Percentiles rank a stretch among this genome's conserved stretches.
These are phyloP conservation scores for Oemleria cerasiformis DNA, from an alignment of 306 rosid genomes.

Conservation along the genomic window DNA sequence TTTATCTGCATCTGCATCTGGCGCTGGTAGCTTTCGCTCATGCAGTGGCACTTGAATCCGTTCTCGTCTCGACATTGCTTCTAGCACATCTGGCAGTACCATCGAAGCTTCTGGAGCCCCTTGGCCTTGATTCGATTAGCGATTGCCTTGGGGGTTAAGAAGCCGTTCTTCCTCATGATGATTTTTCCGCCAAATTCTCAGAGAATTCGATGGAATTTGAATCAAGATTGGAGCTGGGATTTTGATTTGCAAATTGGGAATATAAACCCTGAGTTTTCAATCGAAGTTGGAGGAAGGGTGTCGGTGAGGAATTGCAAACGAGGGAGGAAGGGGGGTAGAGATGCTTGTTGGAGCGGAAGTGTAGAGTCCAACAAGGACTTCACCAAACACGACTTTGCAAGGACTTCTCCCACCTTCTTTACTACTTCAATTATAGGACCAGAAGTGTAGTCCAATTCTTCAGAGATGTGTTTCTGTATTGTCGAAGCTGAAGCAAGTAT, in stretches of 20 bases:
- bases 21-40: conserved; percentile 95
- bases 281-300: no score
- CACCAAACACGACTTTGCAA: conserved; percentile 82
- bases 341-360: no score
- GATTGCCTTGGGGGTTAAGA: conserved; percentile 84
- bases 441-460: conserved; percentile 64
- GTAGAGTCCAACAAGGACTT: no score
- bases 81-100: conserved; percentile 99
- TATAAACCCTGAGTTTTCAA: not conserved
- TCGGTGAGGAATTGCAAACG: no score
- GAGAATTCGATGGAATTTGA: not conserved
- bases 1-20: conserved; percentile 93
- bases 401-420: conserved; percentile 82
- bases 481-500: conserved; percentile 95
- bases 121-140: conserved; percentile 91
- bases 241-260: not conserved
- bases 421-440: conserved; percentile 93
- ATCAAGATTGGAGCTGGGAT: no score
- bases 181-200: not conserved
- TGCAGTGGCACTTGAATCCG: conserved; percentile 92
- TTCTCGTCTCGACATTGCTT: conserved; percentile 95
- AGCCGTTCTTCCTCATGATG: conserved; percentile 84
- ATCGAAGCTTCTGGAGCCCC: conserved; percentile 91
- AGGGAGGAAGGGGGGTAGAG: no score
- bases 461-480: conserved; percentile 68